Conservation (phyloP, 768 basidiomycete species). For the Dacryopinax spathularia region DNA sequence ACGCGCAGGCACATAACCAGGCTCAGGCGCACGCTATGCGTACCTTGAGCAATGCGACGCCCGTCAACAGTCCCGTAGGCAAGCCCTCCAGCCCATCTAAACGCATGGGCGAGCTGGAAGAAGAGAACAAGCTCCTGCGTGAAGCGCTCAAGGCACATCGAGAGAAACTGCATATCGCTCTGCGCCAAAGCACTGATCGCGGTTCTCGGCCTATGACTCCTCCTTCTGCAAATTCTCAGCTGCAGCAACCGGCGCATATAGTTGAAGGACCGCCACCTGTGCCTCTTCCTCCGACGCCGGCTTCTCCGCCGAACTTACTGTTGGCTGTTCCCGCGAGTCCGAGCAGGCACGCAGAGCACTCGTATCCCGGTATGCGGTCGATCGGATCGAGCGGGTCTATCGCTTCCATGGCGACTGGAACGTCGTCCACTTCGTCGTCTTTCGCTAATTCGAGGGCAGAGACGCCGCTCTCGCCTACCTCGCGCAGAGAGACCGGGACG, state of each 20-base stretch:
- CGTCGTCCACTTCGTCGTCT: neutral
- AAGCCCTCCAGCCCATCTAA: neutral
- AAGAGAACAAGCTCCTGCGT: slow-evolving; percentile 2
- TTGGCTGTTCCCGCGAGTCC: neutral
- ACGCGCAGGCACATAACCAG: slow-evolving; percentile 1
- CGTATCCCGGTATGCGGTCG: neutral
- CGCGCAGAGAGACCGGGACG: neutral
- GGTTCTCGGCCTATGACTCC: neutral
- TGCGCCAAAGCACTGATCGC: neutral
- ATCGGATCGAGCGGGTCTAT: neutral
- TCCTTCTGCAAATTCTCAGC: neutral
- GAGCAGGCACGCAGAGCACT: neutral
- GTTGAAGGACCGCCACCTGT: neutral
- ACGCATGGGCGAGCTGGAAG: neutral
- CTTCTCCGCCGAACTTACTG: neutral
- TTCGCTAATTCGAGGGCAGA: neutral
- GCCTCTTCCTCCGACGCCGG: neutral
- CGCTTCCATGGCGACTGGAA: neutral
- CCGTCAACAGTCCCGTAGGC: neutral
- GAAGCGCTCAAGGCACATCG: neutral
- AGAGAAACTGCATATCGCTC: neutral
- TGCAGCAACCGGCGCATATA: neutral
- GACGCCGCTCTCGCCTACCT: neutral
- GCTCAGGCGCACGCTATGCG: neutral
- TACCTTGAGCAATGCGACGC: neutral